phyloP scores from a whole-genome alignment of 2,329 filamentous ascomycete species.

The Diaporthe ampelina region DNA sequence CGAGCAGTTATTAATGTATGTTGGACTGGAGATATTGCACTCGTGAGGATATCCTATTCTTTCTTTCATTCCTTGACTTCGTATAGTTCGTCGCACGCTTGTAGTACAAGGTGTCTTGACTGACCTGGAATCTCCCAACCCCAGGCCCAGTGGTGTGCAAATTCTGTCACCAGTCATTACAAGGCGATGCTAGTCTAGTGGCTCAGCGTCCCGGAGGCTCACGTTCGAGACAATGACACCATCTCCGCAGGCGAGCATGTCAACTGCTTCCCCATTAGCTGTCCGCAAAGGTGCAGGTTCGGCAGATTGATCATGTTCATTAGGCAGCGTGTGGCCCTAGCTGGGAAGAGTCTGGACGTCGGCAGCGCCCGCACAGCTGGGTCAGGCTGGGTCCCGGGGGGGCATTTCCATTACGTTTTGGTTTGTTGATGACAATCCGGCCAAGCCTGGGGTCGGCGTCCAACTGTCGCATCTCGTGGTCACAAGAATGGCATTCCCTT shows the following conservation, averaged over 20 bases:
- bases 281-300: not conserved
- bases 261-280: constrained; percentile 47
- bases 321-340: not conserved
- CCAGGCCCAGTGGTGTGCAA: not conserved
- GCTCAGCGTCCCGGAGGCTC: not conserved
- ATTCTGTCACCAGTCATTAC: not conserved
- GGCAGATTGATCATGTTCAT: not conserved
- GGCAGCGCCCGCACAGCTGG: constrained; percentile 31
- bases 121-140: not conserved
- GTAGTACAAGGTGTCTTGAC: not conserved
- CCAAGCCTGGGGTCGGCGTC: constrained; percentile 29
- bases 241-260: constrained; percentile 62
- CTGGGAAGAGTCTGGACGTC: constrained; percentile 23
- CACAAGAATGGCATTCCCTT: constrained; percentile 21
- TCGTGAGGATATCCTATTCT: not conserved
- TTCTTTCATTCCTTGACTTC: not conserved
- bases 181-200: not conserved
- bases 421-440: constrained; percentile 41
- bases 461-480: constrained; percentile 23
- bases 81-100: not conserved
- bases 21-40: not conserved
- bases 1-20: not conserved
- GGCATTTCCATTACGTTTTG: constrained; percentile 46
- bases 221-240: constrained; percentile 16
- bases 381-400: constrained; percentile 5